These are phyloP conservation scores for Platanthera guangdongensis DNA, from an alignment of 106 monocot genomes.

Conservation along the genomic window DNA sequence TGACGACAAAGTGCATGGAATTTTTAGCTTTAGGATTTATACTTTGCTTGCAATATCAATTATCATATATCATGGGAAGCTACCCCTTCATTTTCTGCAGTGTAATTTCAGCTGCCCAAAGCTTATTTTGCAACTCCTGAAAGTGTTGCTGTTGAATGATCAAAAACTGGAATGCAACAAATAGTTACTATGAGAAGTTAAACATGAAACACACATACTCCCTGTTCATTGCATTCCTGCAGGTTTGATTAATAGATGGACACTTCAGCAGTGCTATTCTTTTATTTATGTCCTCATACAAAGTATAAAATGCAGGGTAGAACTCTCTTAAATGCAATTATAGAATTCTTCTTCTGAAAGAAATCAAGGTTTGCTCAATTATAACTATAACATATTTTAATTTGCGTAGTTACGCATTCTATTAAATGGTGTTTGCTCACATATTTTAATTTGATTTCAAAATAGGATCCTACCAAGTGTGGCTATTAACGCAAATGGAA, in stretches of 20 bases:
- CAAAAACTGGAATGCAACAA: conserved; percentile 88
- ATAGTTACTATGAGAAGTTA: conserved; percentile 67
- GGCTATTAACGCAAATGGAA: too few species aligned
- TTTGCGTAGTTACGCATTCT: too few species aligned
- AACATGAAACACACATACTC: conserved; percentile 91
- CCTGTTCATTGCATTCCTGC: conserved; percentile 94
- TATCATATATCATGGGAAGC: too few species aligned
- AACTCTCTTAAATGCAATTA: conserved; percentile 91
- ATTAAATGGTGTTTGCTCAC: too few species aligned
- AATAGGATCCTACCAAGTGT: too few species aligned
- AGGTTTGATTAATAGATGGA: conserved; percentile 32
- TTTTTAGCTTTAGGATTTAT: too few species aligned
- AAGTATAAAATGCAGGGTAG: conserved; percentile 56
- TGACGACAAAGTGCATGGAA: too few species aligned
- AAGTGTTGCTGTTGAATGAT: conserved; percentile 80
- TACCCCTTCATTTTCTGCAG: conserved; percentile 77
- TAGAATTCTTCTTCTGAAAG: too few species aligned
- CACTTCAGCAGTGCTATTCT: not conserved
- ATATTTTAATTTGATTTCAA: too few species aligned
- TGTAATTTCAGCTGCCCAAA: conserved; percentile 65
- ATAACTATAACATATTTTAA: too few species aligned
- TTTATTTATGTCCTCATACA: not conserved
- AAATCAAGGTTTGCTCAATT: too few species aligned
- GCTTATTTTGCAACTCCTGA: conserved; percentile 86
- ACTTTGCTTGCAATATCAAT: too few species aligned